Evolutionary conservation across 768 basidiomycete species (phyloP).

Genomic region (Inosperma sp.): DNA sequence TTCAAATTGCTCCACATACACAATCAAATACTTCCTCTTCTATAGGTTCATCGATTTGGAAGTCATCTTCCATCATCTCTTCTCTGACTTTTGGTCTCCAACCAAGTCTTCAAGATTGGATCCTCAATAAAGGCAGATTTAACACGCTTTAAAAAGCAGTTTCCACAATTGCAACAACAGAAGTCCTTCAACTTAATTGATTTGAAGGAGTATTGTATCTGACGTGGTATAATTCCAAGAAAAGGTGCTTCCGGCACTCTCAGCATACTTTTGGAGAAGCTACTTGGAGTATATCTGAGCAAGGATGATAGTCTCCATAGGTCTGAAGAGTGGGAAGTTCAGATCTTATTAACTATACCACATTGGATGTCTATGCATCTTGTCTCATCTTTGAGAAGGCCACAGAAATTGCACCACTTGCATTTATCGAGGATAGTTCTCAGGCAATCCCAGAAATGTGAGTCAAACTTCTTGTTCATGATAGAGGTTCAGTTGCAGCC

Average conservation of each 20-base stretch:
- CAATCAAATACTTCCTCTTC: not conserved
- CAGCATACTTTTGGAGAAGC: not conserved
- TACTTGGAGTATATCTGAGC: not conserved
- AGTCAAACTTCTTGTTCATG: constrained; percentile 16
- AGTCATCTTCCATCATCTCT: not conserved
- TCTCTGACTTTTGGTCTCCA: not conserved
- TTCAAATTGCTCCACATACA: constrained; percentile 4
- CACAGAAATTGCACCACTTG: not conserved
- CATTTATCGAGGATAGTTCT: not conserved
- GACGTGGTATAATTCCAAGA: not conserved
- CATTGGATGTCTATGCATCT: constrained; percentile 3
- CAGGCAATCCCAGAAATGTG: constrained; percentile 10
- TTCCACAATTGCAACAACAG: not conserved
- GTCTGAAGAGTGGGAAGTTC: constrained; percentile 19
- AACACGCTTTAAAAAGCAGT: constrained; percentile 4
- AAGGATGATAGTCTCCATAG: constrained; percentile 7
- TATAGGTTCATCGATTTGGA: constrained; percentile 2
- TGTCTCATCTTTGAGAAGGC: constrained; percentile 5
- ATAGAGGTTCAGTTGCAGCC: constrained; percentile 11
- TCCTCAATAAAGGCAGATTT: constrained; percentile 1
- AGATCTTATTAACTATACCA: not conserved
- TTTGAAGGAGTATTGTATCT: constrained; percentile 6
- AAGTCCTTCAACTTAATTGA: not conserved
- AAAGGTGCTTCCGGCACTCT: not conserved
- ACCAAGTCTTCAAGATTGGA: constrained; percentile 3